Evolutionary conservation across 2,329 filamentous ascomycete genomes (phyloP), one percentile per base, ranked within the genome.

Genomic region (Colletotrichum sp.): DNA sequence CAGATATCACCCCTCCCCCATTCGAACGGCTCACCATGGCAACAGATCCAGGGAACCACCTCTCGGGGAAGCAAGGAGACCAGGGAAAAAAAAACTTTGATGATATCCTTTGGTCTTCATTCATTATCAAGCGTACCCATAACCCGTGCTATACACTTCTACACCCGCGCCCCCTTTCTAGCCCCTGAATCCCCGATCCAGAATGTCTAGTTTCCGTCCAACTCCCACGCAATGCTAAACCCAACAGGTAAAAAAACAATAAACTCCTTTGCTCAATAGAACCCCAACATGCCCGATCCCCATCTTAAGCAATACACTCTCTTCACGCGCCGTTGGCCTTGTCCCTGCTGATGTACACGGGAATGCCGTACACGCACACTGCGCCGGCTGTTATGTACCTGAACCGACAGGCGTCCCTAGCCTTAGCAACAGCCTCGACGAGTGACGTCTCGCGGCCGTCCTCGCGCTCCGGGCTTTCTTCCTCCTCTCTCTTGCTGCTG

Each of bases 331-430:
- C 39, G 3, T 63, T 43, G 73, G n/a, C 63, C 63, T 75, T 63
- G 69, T 78, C 81, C 75, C 81, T 81, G 64, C 84, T 85, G 78
- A 98, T 88, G 85, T 96, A 98, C 77, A 98, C 95, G 34, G 97
- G 97, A 82, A 99, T 94, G 18, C 97, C 97, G 87, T 99, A 99
- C 69, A 99, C 93, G 78, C 97, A 96, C 28, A 97, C 95, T 48
- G 96, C 96, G 13, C 96, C 97, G 1, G 96, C 97, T 80, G 98
- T 99, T 79, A 99, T 87, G 87, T 98, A 99, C 82, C 92, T 92
- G 86, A 99, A 91, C 79, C 95, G 92, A 85, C 97, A 99, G n/a
- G 92, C 93, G 75, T 91, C 90, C 78, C 95, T 90, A 16, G 94
- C 95, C 80, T 87, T 90, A 36, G 92, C 91, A 43, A 99, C 93